Percentiles rank a stretch among this genome's conserved stretches.
These are phyloP conservation scores for Pyrenophora teres DNA, from an alignment of 2,329 filamentous ascomycete genomes.

Conservation along the genomic window DNA sequence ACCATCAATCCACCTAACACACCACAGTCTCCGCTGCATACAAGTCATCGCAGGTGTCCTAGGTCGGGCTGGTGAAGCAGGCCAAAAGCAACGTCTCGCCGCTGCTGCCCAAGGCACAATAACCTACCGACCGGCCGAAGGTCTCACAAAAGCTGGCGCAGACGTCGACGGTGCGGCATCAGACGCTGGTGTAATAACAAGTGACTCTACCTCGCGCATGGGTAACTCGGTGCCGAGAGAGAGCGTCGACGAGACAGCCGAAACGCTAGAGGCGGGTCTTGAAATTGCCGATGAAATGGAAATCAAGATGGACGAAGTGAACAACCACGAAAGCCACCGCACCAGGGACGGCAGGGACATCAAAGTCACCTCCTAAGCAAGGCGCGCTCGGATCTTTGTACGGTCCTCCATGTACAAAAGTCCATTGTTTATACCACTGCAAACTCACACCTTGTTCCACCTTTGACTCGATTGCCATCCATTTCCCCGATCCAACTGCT, in stretches of 20 bases:
- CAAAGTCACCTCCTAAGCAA: slow-evolving; percentile 23
- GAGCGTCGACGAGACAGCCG: slow-evolving; percentile 1
- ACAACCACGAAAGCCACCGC: slow-evolving; percentile 29
- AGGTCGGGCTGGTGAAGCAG: slow-evolving; percentile 79
- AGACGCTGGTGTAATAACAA: background rate
- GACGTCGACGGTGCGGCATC: slow-evolving; percentile 13
- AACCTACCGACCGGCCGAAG: slow-evolving; percentile 56
- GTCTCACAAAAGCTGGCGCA: slow-evolving; percentile 24
- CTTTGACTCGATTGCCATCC: too few relatives aligned
- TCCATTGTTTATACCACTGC: background rate
- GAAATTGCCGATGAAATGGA: slow-evolving; percentile 24
- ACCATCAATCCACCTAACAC: slow-evolving; percentile 9
- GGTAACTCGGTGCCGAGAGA: background rate
- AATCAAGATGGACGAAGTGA: slow-evolving; percentile 30
- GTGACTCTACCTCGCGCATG: slow-evolving; percentile 2
- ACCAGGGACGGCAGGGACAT: slow-evolving; percentile 28
- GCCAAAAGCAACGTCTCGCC: slow-evolving; percentile 68
- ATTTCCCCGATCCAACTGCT: too few relatives aligned
- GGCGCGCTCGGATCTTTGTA: too few relatives aligned
- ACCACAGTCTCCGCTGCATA: slow-evolving; percentile 73
- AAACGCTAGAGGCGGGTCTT: slow-evolving; percentile 5
- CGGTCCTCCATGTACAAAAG: too few relatives aligned
- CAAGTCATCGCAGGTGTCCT: slow-evolving; percentile 83
- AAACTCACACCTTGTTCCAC: too few relatives aligned
- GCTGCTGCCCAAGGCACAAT: slow-evolving; percentile 66